Base-by-base conservation (phyloP, 2,329 filamentous ascomycete genomes). In the Exophiala lecanii-corni region DNA sequence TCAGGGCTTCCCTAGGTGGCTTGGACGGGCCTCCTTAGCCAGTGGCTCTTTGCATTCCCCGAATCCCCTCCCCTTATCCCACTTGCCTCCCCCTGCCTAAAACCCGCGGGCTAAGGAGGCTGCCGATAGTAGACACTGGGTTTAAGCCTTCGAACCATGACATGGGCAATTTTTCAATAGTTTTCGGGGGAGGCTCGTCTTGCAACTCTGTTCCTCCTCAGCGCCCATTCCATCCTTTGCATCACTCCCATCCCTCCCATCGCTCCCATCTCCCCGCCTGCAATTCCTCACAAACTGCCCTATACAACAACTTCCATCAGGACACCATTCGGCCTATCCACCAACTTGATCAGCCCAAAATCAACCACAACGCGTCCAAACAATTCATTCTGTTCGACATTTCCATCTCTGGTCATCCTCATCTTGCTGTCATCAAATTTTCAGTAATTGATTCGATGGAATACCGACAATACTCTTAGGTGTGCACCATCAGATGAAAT, bases 391-490 rank as follows among this genome's bases (percentile, higher is more conserved):
- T 53, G 59, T 68, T 62, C 64, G 64, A 67, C 64, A 67, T 63
- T 63, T 63, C 60, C 55, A 58, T 62, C 64, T 67, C 62, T 59
- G 65, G 65, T 61, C 60, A 60, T 60, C 57, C 59, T 58, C 63
- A 61, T 60, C 58, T 55, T 50, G 20, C 50, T 57, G 57, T 58
- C 46, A 55, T 54, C 55, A 62, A 59, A 56, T 59, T 71, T 67
- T 66, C 57, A 60, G 62, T 65, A 63, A 65, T 65, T 67, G 62
- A 69, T 68, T 71, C 67, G 68, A 64, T 71, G 71, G 69, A 62
- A 63, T 65, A 63, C 59, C 67, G 63, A 60, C 64, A 30, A 34
- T 41, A 40, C 33, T n/a, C 34, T 41, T 32, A 44, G 20, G 48
- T 39, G 20, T 44, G 39, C 41, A 39, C 42, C 44, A 26, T 26